phyloP scores from a whole-genome alignment of 2,329 filamentous ascomycete genomes.

The Bipolaris oryzae region DNA sequence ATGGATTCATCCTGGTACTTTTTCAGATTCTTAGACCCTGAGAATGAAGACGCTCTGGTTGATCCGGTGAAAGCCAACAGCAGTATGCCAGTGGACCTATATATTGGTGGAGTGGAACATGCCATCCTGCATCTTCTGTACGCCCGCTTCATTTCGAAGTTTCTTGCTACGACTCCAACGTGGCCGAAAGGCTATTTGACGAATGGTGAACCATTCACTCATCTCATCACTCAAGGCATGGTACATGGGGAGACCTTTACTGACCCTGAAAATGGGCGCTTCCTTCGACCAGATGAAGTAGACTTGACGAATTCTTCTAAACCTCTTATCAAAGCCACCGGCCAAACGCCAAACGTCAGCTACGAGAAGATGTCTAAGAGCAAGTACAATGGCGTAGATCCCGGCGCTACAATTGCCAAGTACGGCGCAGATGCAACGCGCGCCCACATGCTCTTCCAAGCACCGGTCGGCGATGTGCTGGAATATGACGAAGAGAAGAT shows the following conservation, averaged over 20 bases:
- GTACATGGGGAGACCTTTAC: constrained; percentile 85
- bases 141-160: constrained; percentile 88
- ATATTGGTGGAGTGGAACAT: constrained; percentile 88
- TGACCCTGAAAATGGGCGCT: constrained; percentile 74
- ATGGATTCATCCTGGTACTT: constrained; percentile 97
- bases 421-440: constrained; percentile 84
- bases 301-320: constrained; percentile 63
- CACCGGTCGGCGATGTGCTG: constrained; percentile 80
- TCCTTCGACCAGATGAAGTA: constrained; percentile 77
- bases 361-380: constrained; percentile 97
- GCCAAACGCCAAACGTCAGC: constrained; percentile 64
- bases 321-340: constrained; percentile 68
- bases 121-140: constrained; percentile 90
- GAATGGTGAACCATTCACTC: constrained; percentile 76
- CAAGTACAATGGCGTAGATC: constrained; percentile 90
- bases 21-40: constrained; percentile 75
- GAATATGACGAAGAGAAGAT: constrained; percentile 90
- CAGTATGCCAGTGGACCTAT: constrained; percentile 80
- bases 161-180: constrained; percentile 66
- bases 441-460: constrained; percentile 88
- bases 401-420: constrained; percentile 70
- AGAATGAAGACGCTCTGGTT: constrained; percentile 67
- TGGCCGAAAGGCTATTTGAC: constrained; percentile 45
- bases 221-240: constrained; percentile 89
- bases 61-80: constrained; percentile 62